Base-by-base conservation (phyloP, 1,284 basidiomycete genomes). In the Mycena citricolor region DNA sequence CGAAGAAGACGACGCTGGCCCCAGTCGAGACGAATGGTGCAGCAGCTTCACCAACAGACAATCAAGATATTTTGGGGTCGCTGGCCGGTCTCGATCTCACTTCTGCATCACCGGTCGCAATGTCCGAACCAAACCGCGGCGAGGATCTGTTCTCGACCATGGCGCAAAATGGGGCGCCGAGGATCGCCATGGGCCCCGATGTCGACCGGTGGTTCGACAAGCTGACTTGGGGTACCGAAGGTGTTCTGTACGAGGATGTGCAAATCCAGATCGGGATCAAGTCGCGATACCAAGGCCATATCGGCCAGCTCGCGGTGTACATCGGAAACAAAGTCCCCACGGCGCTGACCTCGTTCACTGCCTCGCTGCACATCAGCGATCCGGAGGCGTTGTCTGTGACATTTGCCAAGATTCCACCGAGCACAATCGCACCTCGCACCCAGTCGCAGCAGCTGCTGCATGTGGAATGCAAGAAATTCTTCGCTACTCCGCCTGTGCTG, bases 201-300 rank as follows among this genome's bases (percentile, higher is more conserved):
- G 74, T 94, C 32, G 90, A 93, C 42, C 86, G 88, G 57, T 94
- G 91, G 90, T 90, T 91, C 58, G 85, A 91, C 54, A 90, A 93
- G 52, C 74, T 98, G 23, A 83, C 79, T 2, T 92, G 86, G 63
- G 74, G 70, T 24, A 66, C 77, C 17, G 95, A 99, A 54, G 97
- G 97, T 34, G 84, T 99, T 19, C 76, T 99, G 13, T 99, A 91
- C 66, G 97, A 99, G 64, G 97, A 99, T 59, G 81, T 89, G 12
- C 90, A 95, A 65, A 79, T 99, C 25, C 95, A 98, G 63, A 84
- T 99, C 51, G 97, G 95, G 21, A 68, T 99, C 71, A 99, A 99
- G 69, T 92, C 93, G 34, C 86, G 94, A 59, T 99, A 91, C 63
- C 94, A 97, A 63, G 89, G 88, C 11, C 84, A 93, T 56, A 77